Evolutionary conservation across 2,329 filamentous ascomycete species (phyloP).

Genomic region (Colletotrichum shisoi): DNA sequence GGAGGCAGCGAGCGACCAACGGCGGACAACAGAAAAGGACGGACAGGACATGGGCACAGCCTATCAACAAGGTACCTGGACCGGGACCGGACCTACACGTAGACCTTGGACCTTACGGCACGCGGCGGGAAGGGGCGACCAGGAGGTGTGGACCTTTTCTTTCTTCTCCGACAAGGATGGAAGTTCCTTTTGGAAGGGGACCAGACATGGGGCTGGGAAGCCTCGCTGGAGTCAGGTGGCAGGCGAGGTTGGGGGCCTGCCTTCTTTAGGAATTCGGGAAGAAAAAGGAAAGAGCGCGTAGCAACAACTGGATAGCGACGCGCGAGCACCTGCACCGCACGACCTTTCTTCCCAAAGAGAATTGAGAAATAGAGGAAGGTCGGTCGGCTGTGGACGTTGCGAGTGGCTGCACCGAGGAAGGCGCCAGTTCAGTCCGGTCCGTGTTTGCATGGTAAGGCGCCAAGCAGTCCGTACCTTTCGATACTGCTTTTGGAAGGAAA

Average conservation of each 20-base stretch:
- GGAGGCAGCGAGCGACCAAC: conserved; percentile 24
- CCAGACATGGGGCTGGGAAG: conserved; percentile 3
- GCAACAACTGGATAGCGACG: not conserved
- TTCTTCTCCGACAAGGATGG: conserved; percentile 23
- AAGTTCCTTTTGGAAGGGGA: conserved; percentile 18
- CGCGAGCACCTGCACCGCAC: not conserved
- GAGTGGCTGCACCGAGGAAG: conserved; percentile 18
- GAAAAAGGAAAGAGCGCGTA: conserved; percentile 17
- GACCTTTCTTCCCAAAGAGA: conserved; percentile 24
- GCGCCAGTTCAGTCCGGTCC: conserved; percentile 10
- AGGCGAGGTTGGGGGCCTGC: conserved; percentile 16
- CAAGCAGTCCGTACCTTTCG: not conserved
- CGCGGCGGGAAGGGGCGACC: too few species aligned
- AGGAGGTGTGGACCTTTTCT: conserved; percentile 18
- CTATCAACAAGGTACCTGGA: conserved; percentile 25
- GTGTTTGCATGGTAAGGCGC: conserved; percentile 10
- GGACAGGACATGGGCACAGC: conserved; percentile 37
- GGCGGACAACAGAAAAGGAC: not conserved
- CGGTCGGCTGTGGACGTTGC: conserved; percentile 14
- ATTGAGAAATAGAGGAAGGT: conserved; percentile 5
- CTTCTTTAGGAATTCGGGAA: conserved; percentile 16
- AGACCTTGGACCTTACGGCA: conserved; percentile 10
- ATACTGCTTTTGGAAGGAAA: too few species aligned
- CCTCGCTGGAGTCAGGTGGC: not conserved
- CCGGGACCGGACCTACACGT: conserved; percentile 24